These are phyloP conservation scores for Cyberlindnera euphorbiiphila DNA, from an alignment of 805 yeast genomes.

Conservation along the genomic window DNA sequence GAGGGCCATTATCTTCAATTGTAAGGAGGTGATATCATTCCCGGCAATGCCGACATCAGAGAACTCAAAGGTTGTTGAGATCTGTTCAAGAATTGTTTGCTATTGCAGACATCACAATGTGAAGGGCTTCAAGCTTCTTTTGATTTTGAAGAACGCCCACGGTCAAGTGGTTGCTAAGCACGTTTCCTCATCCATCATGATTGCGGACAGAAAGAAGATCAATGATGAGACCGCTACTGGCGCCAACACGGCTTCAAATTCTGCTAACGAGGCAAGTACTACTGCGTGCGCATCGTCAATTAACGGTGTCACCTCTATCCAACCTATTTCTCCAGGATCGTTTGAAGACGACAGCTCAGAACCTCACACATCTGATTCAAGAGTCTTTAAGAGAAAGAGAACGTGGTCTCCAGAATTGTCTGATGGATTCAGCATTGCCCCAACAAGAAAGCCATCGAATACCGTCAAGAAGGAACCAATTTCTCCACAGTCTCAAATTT, in stretches of 20 bases:
- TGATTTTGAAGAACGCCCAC: slow-evolving; percentile 57
- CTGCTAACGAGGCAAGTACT: slow-evolving; percentile 17
- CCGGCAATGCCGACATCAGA: slow-evolving; percentile 44
- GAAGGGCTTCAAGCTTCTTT: slow-evolving; percentile 75
- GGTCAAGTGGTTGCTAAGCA: slow-evolving; percentile 69
- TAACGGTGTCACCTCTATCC: slow-evolving; percentile 2
- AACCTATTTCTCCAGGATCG: slow-evolving; percentile 57
- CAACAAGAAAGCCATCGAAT: slow-evolving; percentile 34
- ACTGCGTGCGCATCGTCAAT: too few species aligned
- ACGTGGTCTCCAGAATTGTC: slow-evolving; percentile 32
- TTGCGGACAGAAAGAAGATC: slow-evolving; percentile 83
- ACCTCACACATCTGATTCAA: slow-evolving; percentile 37
- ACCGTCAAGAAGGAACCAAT: slow-evolving; percentile 37
- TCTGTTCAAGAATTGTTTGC: slow-evolving; percentile 80
- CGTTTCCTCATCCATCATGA: slow-evolving; percentile 72
- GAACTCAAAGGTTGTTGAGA: slow-evolving; percentile 37
- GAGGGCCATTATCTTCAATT: slow-evolving; percentile 86
- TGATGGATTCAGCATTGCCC: slow-evolving; percentile 36
- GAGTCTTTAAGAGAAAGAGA: slow-evolving; percentile 47
- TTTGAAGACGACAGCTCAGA: slow-evolving; percentile 59
- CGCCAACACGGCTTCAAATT: slow-evolving; percentile 19
- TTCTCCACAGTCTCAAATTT: slow-evolving; percentile 34
- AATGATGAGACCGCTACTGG: slow-evolving; percentile 18
- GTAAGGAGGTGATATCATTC: slow-evolving; percentile 78
- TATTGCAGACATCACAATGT: slow-evolving; percentile 95